Evolutionary conservation across 2,329 filamentous ascomycete species (phyloP), one percentile per base, ranked within the genome.

Genomic region (Periconia sp.): DNA sequence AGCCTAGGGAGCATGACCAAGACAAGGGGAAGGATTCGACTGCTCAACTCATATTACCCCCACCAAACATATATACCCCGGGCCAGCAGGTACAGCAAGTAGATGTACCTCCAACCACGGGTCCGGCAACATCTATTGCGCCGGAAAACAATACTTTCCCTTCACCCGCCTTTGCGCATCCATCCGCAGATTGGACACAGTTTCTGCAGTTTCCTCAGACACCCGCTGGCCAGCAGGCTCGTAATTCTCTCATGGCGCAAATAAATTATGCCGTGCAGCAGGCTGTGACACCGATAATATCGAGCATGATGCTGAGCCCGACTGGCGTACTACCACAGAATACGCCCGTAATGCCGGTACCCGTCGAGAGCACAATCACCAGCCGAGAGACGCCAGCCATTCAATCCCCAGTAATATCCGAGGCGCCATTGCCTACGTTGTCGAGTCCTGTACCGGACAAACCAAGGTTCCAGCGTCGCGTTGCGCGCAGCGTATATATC

Each of bases 141-240:
- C 19, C 31, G 15, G 18, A 3, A 42, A 30, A n/a, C 11, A 46
- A 33, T 57, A 57, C n/a, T 19, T 20, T 8, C 1, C 31, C n/a
- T 47, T 27, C 49, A 2, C 55, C 64, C n/a, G 49, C 53, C 18
- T 56, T 60, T n/a, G 47, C 63, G 11, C 56, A 56, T 17, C 56
- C 63, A 5, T 47, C 62, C 14, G 46, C 61, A 46, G 57, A 62
- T 33, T 46, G 69, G 15, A 54, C 66, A 19, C 63, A 63, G 31
- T 44, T 62, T 41, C 40, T 63, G 9, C 66, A 66, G n/a, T 65
- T 69, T 17, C 65, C 64, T 17, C 65, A 68, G 49, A 70, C 66
- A 7, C 64, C 65, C n/a, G 59, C 59, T 5, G 65, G 60, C n/a
- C 63, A 67, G 18, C 61, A 69, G 35, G 65, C 62, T 10, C 68